These are phyloP conservation scores for Umbelopsis vinacea DNA, from an alignment of 192 early-diverging fungal species.

Conservation along the genomic window DNA sequence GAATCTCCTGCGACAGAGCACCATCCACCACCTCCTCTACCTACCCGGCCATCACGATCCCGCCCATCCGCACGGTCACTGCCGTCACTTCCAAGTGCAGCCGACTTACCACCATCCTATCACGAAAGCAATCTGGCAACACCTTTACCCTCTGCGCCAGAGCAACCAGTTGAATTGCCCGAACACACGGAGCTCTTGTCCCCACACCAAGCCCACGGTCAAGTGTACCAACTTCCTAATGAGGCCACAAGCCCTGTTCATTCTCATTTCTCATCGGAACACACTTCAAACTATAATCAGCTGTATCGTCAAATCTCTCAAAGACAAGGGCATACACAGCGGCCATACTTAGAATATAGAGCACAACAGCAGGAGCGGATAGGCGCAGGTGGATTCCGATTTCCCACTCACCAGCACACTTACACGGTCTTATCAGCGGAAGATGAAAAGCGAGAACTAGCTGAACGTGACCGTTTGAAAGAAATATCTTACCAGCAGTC, in stretches of 20 bases:
- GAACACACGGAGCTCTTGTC: slow-evolving; percentile 1
- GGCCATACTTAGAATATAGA: neutral
- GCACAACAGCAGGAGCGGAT: neutral
- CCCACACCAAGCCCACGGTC: neutral
- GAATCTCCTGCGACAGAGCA: neutral
- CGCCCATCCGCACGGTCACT: neutral
- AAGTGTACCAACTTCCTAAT: slow-evolving; percentile 11
- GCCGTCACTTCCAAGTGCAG: neutral
- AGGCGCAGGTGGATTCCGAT: neutral
- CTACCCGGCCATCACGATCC: neutral
- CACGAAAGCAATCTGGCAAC: neutral
- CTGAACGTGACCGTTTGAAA: neutral
- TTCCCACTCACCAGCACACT: neutral
- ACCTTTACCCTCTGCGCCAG: neutral
- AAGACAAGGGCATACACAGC: neutral
- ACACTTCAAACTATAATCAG: slow-evolving; percentile 20
- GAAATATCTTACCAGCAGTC: neutral
- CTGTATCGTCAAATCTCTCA: neutral
- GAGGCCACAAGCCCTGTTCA: neutral
- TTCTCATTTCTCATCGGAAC: neutral
- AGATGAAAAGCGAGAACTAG: slow-evolving; percentile 3
- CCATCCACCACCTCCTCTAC: neutral
- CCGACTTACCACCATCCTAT: neutral
- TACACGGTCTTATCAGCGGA: neutral
- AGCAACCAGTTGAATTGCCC: neutral